Base-by-base conservation (phyloP, 768 basidiomycete genomes). In the Suillus variegatus region DNA sequence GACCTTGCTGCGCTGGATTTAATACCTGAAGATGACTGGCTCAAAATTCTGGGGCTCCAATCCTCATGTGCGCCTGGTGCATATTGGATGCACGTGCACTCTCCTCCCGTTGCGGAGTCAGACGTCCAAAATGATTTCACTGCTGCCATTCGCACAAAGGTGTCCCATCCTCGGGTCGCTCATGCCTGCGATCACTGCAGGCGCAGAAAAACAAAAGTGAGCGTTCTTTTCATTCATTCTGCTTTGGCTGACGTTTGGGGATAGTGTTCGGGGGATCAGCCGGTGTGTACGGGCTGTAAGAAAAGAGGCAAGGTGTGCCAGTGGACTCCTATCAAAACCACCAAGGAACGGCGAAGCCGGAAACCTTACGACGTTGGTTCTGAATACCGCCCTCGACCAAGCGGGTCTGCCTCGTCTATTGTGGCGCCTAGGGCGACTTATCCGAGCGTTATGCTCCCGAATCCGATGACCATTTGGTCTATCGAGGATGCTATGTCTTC, bases 271-370 rank as follows among this genome's bases (percentile, higher is more conserved):
- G 58, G 58, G 12, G 58, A 60, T 0, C 58, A 60, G 18, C 58
- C 58, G 1, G 58, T 20, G 6, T 60, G 58, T 13, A 12, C 22
- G 25, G 28, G 58, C 58, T 60, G 58, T 13, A 60, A 43, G 9
- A 43, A 43, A 18, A 43, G 16, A 20, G 58, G 58, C n/a, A 60
- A 28, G 6, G 40, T 28, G 25, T 60, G 58, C 10, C 40, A 60
- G 40, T 60, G 58, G 58, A 60, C 58, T 8, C 58, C 58, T 43
- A 9, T 41, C 6, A 60, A 60, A 60, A 28, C 58, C 6, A 60
- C 58, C 0, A 25, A 25, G 2, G 40, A 60, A 1, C 58, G 58
- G 6, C 40, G 40, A 20, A 60, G 41, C 5, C 58, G 58, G 18
- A 60, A 60, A 2, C 40, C 58, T 2, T 60, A 60, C 6, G 58